A percentile compares a stretch with the other conserved stretches of the same genome.
Conservation (phyloP, 2,329 filamentous ascomycete species). For the Pseudocercospora pini-densiflorae region DNA sequence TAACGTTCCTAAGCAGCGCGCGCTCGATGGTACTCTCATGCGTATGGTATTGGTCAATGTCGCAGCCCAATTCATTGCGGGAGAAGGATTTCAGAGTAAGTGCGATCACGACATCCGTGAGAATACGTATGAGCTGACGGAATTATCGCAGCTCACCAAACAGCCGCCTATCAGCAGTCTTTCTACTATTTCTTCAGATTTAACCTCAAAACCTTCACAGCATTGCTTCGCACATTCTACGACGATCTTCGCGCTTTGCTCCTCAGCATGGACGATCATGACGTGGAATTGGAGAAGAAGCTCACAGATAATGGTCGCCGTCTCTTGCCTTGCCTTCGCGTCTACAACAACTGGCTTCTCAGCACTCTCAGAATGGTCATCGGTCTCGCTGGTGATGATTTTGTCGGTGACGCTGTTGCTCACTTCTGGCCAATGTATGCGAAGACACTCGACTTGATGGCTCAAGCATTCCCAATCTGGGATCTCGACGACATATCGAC, state of each 20-base stretch:
- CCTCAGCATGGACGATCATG: constrained; percentile 55
- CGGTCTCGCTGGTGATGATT: constrained; percentile 58
- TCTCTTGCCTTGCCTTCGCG: constrained; percentile 65
- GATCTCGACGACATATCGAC: constrained; percentile 53
- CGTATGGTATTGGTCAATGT: constrained; percentile 88
- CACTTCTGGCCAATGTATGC: constrained; percentile 70
- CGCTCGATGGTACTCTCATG: constrained; percentile 67
- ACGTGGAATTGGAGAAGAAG: constrained; percentile 43
- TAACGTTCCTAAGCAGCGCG: constrained; percentile 71
- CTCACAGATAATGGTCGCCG: constrained; percentile 45
- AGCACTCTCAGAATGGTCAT: constrained; percentile 59
- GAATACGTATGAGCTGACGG: background rate
- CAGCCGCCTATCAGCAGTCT: constrained; percentile 40
- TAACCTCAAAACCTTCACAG: constrained; percentile 77
- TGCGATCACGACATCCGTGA: constrained; percentile 4
- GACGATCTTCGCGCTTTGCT: constrained; percentile 62
- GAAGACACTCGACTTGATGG: constrained; percentile 63
- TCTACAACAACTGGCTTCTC: constrained; percentile 71
- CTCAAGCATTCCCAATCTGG: constrained; percentile 60
- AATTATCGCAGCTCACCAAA: constrained; percentile 11
- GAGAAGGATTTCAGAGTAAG: constrained; percentile 63
- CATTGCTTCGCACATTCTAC: constrained; percentile 71
- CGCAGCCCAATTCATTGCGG: constrained; percentile 76
- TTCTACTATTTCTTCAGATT: constrained; percentile 72
- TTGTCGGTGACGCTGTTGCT: constrained; percentile 61